Evolutionary conservation across 257 asterid genomes (phyloP), one percentile per base, ranked within the genome.

Genomic region (Solanum habrochaites): DNA sequence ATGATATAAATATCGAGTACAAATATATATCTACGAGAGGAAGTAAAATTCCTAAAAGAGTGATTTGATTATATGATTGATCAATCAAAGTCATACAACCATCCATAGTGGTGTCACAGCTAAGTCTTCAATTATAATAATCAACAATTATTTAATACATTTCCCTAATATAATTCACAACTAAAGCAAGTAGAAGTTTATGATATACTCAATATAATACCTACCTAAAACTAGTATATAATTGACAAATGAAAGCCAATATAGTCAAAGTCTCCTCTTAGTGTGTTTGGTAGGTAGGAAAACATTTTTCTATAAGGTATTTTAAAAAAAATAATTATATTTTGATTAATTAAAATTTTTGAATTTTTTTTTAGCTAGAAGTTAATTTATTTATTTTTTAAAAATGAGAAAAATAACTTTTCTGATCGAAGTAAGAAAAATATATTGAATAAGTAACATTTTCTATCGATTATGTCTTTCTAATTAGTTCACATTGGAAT

Each of bases 41-140:
- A 66, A 25, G 18, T 66, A 25, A 64, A 64, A 66, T 13, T 32
- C 35, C 35, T 3, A 62, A 62, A 32, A 8, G 25, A 31, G 77
- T 70, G 25, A 16, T 8, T 31, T 70, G 23, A 2, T 47, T 47
- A n/a, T 11, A 5, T 80, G 11, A 80, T 69, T 80, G 85, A 80
- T 80, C 43, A 80, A 80, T 47, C 43, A 47, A 47, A 80, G 67
- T 87, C 85, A 42, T 20, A 72, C 2, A 62, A 52, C 88, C 88
- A 81, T 72, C 35, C 69, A 81, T 81, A 88, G 88, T 87, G 91
- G 88, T 89, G 91, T 85, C 89, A 87, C 88, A 77, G 82, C 82
- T 66, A 39, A 60, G 13, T 84, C n/a, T 25, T 35, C 40, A 47
- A 18, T 67, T 29, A 80, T 43, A 72, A 72, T 43, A 43, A 25